Percentiles rank a stretch among this genome's conserved stretches.
Conservation (phyloP, 305 asterid genomes). For the Fraxinus ornus region DNA sequence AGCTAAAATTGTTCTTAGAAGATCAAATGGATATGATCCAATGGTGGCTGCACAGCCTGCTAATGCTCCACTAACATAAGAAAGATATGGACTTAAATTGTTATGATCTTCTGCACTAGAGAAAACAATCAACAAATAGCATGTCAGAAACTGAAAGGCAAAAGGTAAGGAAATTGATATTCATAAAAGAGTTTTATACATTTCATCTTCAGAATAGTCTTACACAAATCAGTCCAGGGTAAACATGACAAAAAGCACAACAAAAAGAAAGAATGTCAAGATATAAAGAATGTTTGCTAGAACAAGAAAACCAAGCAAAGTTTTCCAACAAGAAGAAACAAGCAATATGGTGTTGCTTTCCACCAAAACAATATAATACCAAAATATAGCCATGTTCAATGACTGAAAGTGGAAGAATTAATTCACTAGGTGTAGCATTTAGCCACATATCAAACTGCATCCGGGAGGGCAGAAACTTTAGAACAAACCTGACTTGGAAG, state of each 20-base stretch:
- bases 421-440: not conserved
- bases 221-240: not conserved
- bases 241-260: not conserved
- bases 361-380: not conserved
- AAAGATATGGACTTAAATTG: conserved; percentile 72
- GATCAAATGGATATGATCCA: conserved; percentile 96
- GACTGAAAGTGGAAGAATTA: not conserved
- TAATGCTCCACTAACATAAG: conserved; percentile 81
- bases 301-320: not conserved
- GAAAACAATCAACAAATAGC: conserved; percentile 19
- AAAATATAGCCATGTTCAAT: not conserved
- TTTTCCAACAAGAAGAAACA: not conserved
- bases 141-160: not conserved
- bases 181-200: not conserved
- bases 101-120: conserved; percentile 70
- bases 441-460: not conserved
- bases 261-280: not conserved
- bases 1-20: conserved; percentile 87
- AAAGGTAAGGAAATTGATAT: not conserved
- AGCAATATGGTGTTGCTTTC: not conserved
- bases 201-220: not conserved
- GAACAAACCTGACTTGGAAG: conserved; percentile 76
- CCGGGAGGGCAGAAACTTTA: not conserved
- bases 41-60: conserved; percentile 96
- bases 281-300: not conserved